Conservation (phyloP, 352 stramenopile genomes). For the Pythium biforme region DNA sequence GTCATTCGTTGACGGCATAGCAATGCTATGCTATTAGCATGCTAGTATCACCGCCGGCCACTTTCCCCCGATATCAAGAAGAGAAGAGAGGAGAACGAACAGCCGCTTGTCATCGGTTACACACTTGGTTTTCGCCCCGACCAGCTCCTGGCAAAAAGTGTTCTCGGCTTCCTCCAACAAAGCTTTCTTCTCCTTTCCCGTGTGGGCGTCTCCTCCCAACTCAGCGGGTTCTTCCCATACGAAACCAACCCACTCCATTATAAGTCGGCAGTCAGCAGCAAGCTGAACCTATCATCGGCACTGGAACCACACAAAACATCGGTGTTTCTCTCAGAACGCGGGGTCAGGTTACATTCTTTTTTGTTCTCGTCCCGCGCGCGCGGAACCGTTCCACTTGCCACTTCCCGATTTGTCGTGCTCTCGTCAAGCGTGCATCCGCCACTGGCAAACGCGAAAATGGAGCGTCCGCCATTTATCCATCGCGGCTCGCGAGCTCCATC, state of each 20-base stretch:
- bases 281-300: neutral
- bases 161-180: too few species aligned
- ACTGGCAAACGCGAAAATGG: neutral
- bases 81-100: too few species aligned
- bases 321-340: neutral
- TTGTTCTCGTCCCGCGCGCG: neutral
- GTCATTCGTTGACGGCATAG: too few species aligned
- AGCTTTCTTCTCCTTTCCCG: too few species aligned
- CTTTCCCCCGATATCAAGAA: too few species aligned
- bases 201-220: too few species aligned
- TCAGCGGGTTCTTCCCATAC: neutral
- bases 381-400: conserved; percentile 1
- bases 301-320: neutral
- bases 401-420: neutral
- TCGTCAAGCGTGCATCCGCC: too few species aligned
- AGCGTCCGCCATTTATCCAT: conserved; percentile 7
- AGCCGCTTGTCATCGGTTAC: too few species aligned
- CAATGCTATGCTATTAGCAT: too few species aligned
- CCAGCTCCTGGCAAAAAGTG: too few species aligned
- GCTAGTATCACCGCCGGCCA: too few species aligned
- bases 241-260: neutral
- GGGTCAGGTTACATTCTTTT: neutral
- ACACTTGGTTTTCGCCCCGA: too few species aligned
- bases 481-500: neutral
- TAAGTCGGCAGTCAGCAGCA: neutral